These are phyloP conservation scores for Yamadazyma jaroonii DNA, from an alignment of 1,139 yeast genomes.

Conservation along the genomic window DNA sequence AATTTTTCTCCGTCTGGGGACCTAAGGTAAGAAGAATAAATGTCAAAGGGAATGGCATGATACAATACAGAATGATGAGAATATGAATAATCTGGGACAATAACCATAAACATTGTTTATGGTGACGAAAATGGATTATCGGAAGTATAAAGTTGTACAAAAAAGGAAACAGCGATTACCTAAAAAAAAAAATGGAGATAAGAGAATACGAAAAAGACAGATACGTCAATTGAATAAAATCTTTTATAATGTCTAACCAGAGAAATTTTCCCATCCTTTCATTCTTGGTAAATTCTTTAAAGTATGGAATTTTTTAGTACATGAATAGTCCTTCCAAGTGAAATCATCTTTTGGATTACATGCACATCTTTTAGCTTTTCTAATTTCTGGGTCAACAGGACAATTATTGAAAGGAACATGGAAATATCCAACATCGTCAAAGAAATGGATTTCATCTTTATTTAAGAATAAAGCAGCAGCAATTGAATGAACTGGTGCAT, in stretches of 20 bases:
- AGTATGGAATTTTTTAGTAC: conserved; percentile 71
- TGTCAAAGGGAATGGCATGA: too few species aligned
- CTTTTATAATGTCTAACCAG: conserved; percentile 17
- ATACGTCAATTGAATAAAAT: too few species aligned
- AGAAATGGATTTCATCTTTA: conserved; percentile 66
- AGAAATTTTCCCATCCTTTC: conserved; percentile 68
- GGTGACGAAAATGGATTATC: too few species aligned
- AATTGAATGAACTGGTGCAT: conserved; percentile 86
- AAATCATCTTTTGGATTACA: conserved; percentile 77
- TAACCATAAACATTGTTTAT: too few species aligned
- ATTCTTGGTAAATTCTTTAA: conserved; percentile 65
- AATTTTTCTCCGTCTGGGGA: too few species aligned
- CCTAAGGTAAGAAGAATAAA: too few species aligned
- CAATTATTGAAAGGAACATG: conserved; percentile 79
- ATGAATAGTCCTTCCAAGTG: conserved; percentile 84
- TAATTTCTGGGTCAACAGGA: conserved; percentile 60
- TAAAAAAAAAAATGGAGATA: too few species aligned
- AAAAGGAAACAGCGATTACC: too few species aligned
- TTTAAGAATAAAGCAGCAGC: conserved; percentile 78
- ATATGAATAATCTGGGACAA: too few species aligned
- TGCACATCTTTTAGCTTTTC: conserved; percentile 57
- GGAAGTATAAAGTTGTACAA: too few species aligned
- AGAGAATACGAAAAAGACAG: too few species aligned
- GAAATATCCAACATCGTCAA: conserved; percentile 79
- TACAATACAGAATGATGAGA: too few species aligned